Percentiles rank a stretch among this genome's conserved stretches.
Conservation (phyloP, 495 filamentous ascomycete genomes). For the Hypomontagnella monticulosa region DNA sequence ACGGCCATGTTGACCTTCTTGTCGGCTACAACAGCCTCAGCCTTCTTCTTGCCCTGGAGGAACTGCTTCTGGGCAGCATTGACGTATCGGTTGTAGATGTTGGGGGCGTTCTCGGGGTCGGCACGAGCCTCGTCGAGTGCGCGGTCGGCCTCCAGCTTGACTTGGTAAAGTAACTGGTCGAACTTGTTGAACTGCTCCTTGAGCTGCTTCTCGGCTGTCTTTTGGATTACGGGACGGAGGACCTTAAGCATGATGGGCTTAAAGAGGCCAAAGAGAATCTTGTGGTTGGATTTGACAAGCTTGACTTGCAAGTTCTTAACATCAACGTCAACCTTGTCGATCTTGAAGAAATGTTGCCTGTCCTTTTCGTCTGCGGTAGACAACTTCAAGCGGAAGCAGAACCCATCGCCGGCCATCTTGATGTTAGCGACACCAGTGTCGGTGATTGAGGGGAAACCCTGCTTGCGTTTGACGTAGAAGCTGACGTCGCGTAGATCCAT, state of each 20-base stretch:
- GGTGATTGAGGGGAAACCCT: conserved; percentile 90
- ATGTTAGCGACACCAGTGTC: conserved; percentile 93
- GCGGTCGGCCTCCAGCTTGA: conserved; percentile 84
- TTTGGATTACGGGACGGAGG: conserved; percentile 83
- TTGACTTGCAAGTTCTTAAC: conserved; percentile 90
- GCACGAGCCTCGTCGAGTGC: conserved; percentile 71
- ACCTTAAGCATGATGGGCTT: conserved; percentile 88
- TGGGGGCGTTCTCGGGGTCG: conserved; percentile 79
- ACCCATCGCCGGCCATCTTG: conserved; percentile 84
- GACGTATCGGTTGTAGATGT: conserved; percentile 88
- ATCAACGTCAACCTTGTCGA: conserved; percentile 86
- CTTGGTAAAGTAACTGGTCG: conserved; percentile 74
- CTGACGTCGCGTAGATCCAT: conserved; percentile 87
- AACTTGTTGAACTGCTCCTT: conserved; percentile 76
- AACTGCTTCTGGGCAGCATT: conserved; percentile 77
- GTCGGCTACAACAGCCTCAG: conserved; percentile 66
- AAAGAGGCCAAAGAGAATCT: conserved; percentile 85
- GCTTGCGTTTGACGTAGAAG: conserved; percentile 95
- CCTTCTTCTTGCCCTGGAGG: conserved; percentile 77
- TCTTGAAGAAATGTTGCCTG: conserved; percentile 86
- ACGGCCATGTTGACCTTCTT: conserved; percentile 88
- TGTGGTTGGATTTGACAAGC: conserved; percentile 92
- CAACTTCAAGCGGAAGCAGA: conserved; percentile 91
- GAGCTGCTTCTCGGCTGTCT: conserved; percentile 88
- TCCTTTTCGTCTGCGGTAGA: conserved; percentile 82